Conservation (phyloP, 352 stramenopile genomes). For the Globisporangium canariense region DNA sequence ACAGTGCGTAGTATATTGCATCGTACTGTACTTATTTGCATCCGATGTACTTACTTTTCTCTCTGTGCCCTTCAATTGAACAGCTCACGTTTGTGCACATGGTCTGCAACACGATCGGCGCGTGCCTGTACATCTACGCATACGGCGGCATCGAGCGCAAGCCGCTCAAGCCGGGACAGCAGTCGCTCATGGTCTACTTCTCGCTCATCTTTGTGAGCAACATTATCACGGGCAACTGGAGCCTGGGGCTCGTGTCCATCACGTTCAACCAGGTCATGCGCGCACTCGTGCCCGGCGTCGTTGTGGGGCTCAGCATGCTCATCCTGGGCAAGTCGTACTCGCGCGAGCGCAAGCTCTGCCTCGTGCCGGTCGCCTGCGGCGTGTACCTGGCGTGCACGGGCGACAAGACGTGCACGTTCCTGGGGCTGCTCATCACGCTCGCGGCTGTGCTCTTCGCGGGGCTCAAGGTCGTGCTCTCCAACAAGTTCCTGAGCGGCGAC, state of each 20-base stretch:
- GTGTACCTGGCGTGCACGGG: conserved; percentile 82
- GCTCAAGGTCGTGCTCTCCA: conserved; percentile 91
- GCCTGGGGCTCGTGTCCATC: conserved; percentile 89
- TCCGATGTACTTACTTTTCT: neutral
- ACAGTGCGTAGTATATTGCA: conserved; percentile 22
- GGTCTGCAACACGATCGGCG: conserved; percentile 90
- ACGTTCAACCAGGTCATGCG: conserved; percentile 96
- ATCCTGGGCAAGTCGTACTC: conserved; percentile 80
- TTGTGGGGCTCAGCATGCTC: conserved; percentile 78
- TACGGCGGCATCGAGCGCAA: conserved; percentile 70
- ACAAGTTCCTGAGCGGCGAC: conserved; percentile 92
- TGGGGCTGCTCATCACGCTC: conserved; percentile 89
- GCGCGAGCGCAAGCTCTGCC: conserved; percentile 62
- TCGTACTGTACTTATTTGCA: neutral
- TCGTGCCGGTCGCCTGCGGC: conserved; percentile 77
- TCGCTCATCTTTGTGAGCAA: conserved; percentile 94
- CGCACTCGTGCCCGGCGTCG: conserved; percentile 75
- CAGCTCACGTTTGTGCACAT: conserved; percentile 93
- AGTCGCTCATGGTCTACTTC: conserved; percentile 85
- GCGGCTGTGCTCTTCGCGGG: conserved; percentile 88
- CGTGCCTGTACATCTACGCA: conserved; percentile 70
- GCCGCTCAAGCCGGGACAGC: conserved; percentile 51
- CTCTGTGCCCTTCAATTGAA: neutral
- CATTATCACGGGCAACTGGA: conserved; percentile 94
- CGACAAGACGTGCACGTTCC: conserved; percentile 86